Evolutionary conservation across 2,329 filamentous ascomycete genomes (phyloP).

Genomic region (Cytospora paraplurivora): DNA sequence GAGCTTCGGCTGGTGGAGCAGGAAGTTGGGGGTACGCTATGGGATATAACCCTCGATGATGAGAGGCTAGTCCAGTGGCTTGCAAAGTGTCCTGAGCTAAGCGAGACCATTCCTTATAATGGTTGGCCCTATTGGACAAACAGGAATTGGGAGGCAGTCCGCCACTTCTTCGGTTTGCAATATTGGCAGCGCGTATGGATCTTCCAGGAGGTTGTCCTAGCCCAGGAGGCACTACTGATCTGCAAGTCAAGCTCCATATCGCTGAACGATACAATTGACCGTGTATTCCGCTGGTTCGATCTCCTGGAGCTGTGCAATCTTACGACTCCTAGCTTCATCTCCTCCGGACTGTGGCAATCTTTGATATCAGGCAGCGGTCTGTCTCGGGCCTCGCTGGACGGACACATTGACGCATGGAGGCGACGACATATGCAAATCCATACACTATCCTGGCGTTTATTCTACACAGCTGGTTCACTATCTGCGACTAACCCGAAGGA

Average conservation of each 20-base stretch:
- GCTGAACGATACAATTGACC: neutral
- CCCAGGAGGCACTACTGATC: neutral
- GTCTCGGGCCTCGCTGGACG: neutral
- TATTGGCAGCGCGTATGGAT: constrained; percentile 9
- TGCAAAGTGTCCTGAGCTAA: neutral
- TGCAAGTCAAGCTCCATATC: no score
- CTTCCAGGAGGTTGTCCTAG: constrained; percentile 3
- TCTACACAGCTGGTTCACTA: neutral
- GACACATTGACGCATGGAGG: neutral
- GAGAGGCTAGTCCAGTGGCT: constrained; percentile 3
- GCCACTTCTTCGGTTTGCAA: neutral
- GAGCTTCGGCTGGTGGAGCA: constrained; percentile 3
- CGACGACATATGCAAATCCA: neutral
- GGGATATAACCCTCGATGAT: neutral
- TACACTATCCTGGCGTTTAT: neutral
- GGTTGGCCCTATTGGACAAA: neutral
- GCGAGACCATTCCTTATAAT: neutral
- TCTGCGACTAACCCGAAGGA: constrained; percentile 7
- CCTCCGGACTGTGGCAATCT: neutral
- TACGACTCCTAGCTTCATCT: neutral
- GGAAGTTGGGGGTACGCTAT: neutral
- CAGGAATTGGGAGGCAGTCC: neutral
- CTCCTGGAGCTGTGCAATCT: neutral
- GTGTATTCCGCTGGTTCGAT: neutral
- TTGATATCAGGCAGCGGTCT: neutral